Percentiles rank a stretch among this genome's conserved stretches.
These are phyloP conservation scores for Penicillium sp. DNA, from an alignment of 2,329 filamentous ascomycete species.

Conservation along the genomic window DNA sequence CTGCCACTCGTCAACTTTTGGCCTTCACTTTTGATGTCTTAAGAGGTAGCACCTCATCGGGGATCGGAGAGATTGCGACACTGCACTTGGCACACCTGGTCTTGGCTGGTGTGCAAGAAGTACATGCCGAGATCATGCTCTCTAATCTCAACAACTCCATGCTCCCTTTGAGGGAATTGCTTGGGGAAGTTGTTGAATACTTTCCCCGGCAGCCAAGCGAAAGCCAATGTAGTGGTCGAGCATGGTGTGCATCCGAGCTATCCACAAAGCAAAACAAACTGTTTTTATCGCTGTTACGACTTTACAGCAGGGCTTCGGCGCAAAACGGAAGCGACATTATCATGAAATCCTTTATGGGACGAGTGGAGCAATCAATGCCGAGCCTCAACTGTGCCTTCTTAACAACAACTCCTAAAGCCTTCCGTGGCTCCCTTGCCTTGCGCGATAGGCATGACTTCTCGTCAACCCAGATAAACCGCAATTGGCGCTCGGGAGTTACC, in stretches of 20 bases:
- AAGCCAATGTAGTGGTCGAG: constrained; percentile 21
- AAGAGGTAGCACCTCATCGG: constrained; percentile 3
- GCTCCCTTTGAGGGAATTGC: constrained; percentile 15
- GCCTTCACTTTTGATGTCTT: constrained; percentile 27
- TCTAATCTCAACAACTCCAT: constrained; percentile 14
- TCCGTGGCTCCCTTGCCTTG: constrained; percentile 12
- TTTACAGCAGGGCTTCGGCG: constrained; percentile 25
- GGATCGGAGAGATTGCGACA: constrained; percentile 12
- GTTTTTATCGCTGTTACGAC: constrained; percentile 26
- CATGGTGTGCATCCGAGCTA: constrained; percentile 19
- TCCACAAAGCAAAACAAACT: constrained; percentile 27
- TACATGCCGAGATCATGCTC: constrained; percentile 10
- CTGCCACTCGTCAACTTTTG: constrained; percentile 24
- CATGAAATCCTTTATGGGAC: constrained; percentile 25
- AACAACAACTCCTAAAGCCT: constrained; percentile 7
- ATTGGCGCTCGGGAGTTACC: constrained; percentile 53
- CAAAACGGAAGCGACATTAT: constrained; percentile 8
- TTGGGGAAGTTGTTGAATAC: constrained; percentile 18
- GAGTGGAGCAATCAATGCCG: constrained; percentile 12
- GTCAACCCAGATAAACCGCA: constrained; percentile 30
- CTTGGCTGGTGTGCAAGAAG: constrained; percentile 25
- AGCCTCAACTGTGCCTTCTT: constrained; percentile 21
- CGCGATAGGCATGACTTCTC: constrained; percentile 13
- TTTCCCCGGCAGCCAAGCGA: constrained; percentile 23
- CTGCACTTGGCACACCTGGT: constrained; percentile 28